A percentile compares a stretch with the other conserved stretches of the same genome.
Conservation (phyloP, 116 monocot species). For the Papilionanthe hybrid region DNA sequence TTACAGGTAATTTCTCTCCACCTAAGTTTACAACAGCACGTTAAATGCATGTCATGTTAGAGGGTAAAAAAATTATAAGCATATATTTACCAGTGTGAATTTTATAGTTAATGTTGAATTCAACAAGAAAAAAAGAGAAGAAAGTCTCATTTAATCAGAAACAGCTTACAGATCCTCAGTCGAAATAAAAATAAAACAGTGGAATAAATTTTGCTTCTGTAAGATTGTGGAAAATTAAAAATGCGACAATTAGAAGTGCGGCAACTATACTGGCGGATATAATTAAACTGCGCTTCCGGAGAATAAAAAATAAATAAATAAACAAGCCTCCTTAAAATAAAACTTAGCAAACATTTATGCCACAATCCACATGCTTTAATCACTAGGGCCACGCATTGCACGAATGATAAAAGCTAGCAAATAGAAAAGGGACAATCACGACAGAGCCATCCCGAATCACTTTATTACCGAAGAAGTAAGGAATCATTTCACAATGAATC, state of each 20-base stretch:
- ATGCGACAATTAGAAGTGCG: neutral
- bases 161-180: neutral
- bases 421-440: neutral
- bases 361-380: neutral
- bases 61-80: neutral
- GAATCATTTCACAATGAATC: neutral
- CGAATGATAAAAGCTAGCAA: neutral
- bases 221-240: neutral
- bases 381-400: neutral
- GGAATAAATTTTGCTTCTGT: neutral
- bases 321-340: neutral
- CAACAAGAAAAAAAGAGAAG: neutral
- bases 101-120: neutral
- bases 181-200: neutral
- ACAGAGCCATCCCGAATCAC: neutral
- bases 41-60: neutral
- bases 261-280: too few species aligned
- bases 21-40: neutral
- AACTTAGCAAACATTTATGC: neutral
- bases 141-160: neutral
- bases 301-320: neutral
- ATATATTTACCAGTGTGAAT: too few species aligned
- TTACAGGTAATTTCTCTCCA: slow-evolving; percentile 2
- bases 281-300: too few species aligned
- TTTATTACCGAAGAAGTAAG: neutral